Conservation (phyloP, 2,329 filamentous ascomycete genomes). For the Epichloe coenophiala region DNA sequence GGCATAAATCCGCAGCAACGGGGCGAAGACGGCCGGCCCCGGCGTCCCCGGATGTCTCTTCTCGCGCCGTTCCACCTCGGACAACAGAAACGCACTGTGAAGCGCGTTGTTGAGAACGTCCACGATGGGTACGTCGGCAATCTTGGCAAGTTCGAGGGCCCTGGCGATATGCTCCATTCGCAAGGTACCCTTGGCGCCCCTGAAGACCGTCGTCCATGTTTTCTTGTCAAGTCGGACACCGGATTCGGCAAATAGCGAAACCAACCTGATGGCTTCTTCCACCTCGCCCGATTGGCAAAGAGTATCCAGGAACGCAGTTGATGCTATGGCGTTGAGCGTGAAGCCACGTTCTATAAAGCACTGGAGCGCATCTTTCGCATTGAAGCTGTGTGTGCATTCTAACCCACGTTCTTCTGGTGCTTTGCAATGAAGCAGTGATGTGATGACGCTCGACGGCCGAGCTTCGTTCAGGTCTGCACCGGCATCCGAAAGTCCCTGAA, state of each 20-base stretch:
- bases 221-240: constrained; percentile 49
- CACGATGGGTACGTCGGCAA: constrained; percentile 31
- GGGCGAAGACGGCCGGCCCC: constrained; percentile 26
- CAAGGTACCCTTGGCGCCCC: constrained; percentile 48
- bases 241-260: constrained; percentile 19
- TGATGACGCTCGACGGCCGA: constrained; percentile 40
- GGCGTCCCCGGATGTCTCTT: constrained; percentile 17
- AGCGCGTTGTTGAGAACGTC: constrained; percentile 27
- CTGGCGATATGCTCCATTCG: constrained; percentile 38
- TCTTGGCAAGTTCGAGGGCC: constrained; percentile 25
- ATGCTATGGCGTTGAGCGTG: constrained; percentile 45
- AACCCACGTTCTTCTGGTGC: constrained; percentile 6
- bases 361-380: constrained; percentile 18
- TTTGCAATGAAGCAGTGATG: constrained; percentile 37
- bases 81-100: constrained; percentile 34
- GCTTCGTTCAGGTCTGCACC: constrained; percentile 32
- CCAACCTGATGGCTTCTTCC: constrained; percentile 21
- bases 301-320: constrained; percentile 58
- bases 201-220: constrained; percentile 57
- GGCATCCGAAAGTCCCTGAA: constrained; percentile 20
- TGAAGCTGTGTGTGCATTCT: constrained; percentile 12
- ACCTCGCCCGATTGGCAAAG: constrained; percentile 41
- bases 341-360: constrained; percentile 46
- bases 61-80: constrained; percentile 24
- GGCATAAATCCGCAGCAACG: constrained; percentile 35